Base-by-base conservation (phyloP, 164 flowering plant species). In the Cinnamomum chago region DNA sequence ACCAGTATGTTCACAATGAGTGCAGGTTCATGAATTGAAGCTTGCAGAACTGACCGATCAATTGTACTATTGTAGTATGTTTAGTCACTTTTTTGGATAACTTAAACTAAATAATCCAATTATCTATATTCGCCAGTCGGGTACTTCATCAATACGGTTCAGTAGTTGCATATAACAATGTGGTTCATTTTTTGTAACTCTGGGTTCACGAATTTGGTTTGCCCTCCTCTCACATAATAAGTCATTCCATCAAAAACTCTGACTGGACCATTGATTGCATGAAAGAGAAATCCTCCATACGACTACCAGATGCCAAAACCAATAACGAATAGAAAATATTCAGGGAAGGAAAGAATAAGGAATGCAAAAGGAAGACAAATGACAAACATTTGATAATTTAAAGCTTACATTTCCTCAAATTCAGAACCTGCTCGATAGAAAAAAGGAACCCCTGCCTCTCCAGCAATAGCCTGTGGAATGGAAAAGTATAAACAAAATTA, bases 371-470 rank as follows among this genome's bases (percentile, higher is more conserved):
- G 13, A 40, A 68, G 12, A 50, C 58, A 50, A 18, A n/a, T 20
- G 30, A 58, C 40, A 15, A 72, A 27, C 13, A 60, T 30, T 28
- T 72, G 47, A 47, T 5, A 73, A 25, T 13, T 20, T 30, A 20
- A 71, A 65, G 58, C 97, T 85, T 81, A 96, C 99, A 96, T 96
- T 85, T 96, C 99, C 82, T 96, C 99, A 89, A 96, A 96, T 75
- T 96, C 99, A 74, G 99, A 96, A 73, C 99, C 99, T 65, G 99
- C 99, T 83, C 97, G 86, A 72, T 96, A 96, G 88, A 96, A 96
- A 81, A 96, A 96, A 25, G 99, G 99, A 27, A 96, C 99, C 30
- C 99, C 99, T 71, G 99, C 99, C 86, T 96, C 99, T 78, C 99
- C 99, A 88, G 99, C 99, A 82, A 96, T 94, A 76, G 99, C 99